Evolutionary conservation across 75 land plant genomes (phyloP), one percentile per base, ranked within the genome.

Genomic region (Pinus taeda): DNA sequence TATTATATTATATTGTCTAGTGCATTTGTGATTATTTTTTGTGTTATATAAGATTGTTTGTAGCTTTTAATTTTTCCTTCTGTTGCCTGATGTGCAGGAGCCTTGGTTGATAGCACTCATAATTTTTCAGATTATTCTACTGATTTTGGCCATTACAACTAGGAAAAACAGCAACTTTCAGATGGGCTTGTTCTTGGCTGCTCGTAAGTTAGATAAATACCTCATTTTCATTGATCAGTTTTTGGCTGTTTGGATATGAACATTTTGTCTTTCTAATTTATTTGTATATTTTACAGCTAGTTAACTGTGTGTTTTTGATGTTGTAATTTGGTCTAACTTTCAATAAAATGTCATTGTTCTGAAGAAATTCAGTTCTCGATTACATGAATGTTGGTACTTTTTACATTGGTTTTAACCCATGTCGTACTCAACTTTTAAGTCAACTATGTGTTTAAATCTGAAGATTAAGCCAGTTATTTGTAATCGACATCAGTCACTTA

Each of bases 31-130:
- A 74, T 6, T 59, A 30, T 24, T 13, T 26, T 55, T 9, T 74
- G 7, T 37, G 36, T 6, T 57, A 69, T 36, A 60, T 14, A 9
- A 36, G 29, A 22, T 4, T 76, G 36, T 8, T 60, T 76, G 55
- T 14, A 29, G n/a, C 20, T 2, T 78, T 75, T 53, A 22, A 36
- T 75, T 33, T 29, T 73, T 33, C 77, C 7, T 37, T 45, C 21
- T 74, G 72, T 57, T 65, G 57, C 7, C 24, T 74, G 66, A 61
- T 58, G 37, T 59, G 57, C 86, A 91, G 94, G 96, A 95, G 66
- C 92, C 96, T 5, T 95, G 96, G 96, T 57, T 94, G 66, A 83
- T 93, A 57, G 74, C 84, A 26, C 85, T 95, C 49, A 17, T 95
- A 57, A 55, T 65, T 6, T 93, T 91, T 76, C 98, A 95, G 81